Base-by-base conservation (phyloP, 768 basidiomycete genomes). In the Multifurca ochricompacta region DNA sequence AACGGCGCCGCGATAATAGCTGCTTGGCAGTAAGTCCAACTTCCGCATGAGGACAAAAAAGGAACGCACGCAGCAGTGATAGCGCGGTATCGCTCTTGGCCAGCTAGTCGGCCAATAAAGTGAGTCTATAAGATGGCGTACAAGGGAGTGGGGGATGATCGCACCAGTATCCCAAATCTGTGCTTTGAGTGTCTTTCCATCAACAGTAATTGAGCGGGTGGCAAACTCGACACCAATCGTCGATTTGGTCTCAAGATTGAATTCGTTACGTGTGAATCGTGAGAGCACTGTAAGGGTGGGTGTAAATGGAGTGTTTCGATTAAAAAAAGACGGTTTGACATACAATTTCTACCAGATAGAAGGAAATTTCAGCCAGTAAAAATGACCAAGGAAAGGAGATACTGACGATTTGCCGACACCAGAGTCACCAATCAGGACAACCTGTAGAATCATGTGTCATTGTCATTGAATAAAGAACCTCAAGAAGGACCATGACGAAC, bases 161-260 rank as follows among this genome's bases (percentile, higher is more conserved):
- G 63, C 62, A 91, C 91, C 92, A 63, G 95, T 99, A 72, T 99
- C 96, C 95, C 95, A 99, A 64, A 99, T 88, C 73, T 98, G 95
- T 19, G 95, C 95, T 72, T 98, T 98, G 63, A 99, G 81, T 2
- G 85, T 93, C 83, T 98, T 98, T 36, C 83, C 82, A 67, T 98
- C 95, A n/a, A 98, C 90, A 62, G 79, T 87, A 69, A 92, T 91
- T 16, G 91, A 89, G 66, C 96, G 82, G 37, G 95, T 97, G 3
- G 95, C 96, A 65, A 99, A 99, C 72, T 98, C 95, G 63, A 99
- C 95, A 50, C 96, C 95, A 69, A 99, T 98, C 21, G 96, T 99
- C 58, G 95, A 98, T 76, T 98, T 97, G 40, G 93, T 92, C 68
- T 98, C 96, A 62, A 95, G 79, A 76, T 94, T 96, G 83, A 99